phyloP scores from a whole-genome alignment of 306 rosid species.

The Neltuma alba region DNA sequence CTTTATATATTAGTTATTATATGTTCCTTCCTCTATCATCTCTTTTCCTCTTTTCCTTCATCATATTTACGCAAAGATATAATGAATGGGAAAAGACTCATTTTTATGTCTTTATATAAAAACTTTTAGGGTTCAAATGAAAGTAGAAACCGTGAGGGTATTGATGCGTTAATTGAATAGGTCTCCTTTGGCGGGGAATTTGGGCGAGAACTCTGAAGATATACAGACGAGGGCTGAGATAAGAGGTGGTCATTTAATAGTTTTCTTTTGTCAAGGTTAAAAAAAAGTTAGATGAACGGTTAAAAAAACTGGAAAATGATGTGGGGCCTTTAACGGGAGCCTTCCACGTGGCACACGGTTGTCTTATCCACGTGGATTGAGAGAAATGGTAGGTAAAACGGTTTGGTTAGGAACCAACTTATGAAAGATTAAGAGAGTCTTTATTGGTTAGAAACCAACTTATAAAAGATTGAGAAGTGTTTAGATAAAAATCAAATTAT shows the following conservation, averaged over 20 bases:
- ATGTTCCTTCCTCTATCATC: neutral
- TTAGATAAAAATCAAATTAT: too few relatives aligned
- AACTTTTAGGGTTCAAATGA: neutral
- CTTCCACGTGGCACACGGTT: conserved; percentile 41
- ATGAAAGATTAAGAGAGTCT: conserved; percentile 7
- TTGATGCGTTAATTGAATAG: conserved; percentile 30
- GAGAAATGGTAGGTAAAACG: conserved; percentile 59
- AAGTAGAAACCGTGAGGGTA: neutral
- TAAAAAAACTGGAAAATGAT: too few relatives aligned
- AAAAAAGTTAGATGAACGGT: too few relatives aligned
- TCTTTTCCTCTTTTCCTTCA: neutral
- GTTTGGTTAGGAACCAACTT: conserved; percentile 39
- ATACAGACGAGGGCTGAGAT: conserved; percentile 32
- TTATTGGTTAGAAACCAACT: too few relatives aligned
- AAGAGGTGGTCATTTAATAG: conserved; percentile 38
- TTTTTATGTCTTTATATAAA: neutral
- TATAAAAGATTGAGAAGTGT: too few relatives aligned
- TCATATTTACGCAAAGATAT: neutral
- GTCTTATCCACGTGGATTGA: conserved; percentile 53
- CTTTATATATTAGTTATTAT: conserved; percentile 2
- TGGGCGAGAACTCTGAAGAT: conserved; percentile 60
- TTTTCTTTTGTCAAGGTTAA: too few relatives aligned
- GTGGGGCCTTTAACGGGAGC: neutral
- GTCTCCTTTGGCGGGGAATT: conserved; percentile 65
- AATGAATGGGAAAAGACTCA: conserved; percentile 6